These are phyloP conservation scores for Colletotrichum euphorbiae DNA, from an alignment of 2,329 filamentous ascomycete genomes.

Conservation along the genomic window DNA sequence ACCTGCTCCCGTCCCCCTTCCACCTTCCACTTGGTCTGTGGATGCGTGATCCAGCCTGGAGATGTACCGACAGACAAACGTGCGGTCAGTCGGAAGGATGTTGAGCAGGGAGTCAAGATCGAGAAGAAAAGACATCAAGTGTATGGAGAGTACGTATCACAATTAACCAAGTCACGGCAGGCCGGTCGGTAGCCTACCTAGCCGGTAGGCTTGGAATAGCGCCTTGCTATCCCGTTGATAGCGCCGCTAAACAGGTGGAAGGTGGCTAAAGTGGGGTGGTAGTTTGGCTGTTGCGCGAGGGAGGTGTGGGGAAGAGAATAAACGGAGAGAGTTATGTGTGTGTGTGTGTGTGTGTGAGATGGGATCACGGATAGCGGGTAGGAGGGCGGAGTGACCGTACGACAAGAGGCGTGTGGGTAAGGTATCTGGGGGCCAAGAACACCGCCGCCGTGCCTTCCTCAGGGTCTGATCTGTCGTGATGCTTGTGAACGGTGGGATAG, in stretches of 20 bases:
- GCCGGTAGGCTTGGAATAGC: conserved; percentile 24
- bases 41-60: conserved; percentile 10
- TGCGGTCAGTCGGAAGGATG: conserved; percentile 7
- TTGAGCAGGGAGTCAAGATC: not conserved
- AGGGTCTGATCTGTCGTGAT: conserved; percentile 22
- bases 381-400: not conserved
- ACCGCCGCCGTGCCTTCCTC: conserved; percentile 8
- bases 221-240: conserved; percentile 36
- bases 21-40: conserved; percentile 24
- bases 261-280: conserved; percentile 6
- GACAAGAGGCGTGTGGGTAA: conserved; percentile 34
- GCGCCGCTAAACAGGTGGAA: conserved; percentile 16
- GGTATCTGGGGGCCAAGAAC: conserved; percentile 24
- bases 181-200: conserved; percentile 4
- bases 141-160: not conserved
- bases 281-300: conserved; percentile 31
- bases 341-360: not conserved
- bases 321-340: not conserved
- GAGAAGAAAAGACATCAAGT: not conserved
- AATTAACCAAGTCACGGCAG: conserved; percentile 9
- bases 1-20: conserved; percentile 14
- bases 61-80: conserved; percentile 2
- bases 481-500: too few relatives aligned
- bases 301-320: conserved; percentile 11
- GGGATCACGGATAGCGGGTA: not conserved